These are phyloP conservation scores for Geranium rotundifolium DNA, from an alignment of 345 rosid genomes.

Conservation along the genomic window DNA sequence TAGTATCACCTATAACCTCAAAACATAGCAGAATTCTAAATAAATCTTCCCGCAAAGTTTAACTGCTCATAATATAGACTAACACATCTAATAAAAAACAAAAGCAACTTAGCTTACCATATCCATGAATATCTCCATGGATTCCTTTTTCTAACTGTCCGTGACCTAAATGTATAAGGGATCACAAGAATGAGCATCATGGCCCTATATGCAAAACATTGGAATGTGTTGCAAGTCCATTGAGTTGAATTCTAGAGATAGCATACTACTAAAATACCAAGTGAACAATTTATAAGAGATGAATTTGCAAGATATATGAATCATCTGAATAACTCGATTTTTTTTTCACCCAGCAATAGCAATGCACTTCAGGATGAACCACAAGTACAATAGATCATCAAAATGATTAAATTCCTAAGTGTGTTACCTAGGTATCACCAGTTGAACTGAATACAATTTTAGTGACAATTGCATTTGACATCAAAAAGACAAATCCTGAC, in stretches of 20 bases:
- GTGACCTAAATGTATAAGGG: background rate
- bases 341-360: background rate
- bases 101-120: background rate
- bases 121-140: background rate
- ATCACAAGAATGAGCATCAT: too few relatives aligned
- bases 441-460: background rate
- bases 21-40: background rate
- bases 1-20: slow-evolving; percentile 8
- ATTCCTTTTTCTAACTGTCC: background rate
- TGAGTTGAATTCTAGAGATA: too few relatives aligned
- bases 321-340: background rate
- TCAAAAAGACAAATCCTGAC: too few relatives aligned
- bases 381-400: background rate
- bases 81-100: background rate
- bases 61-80: background rate
- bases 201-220: background rate
- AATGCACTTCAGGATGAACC: background rate
- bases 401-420: background rate
- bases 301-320: background rate
- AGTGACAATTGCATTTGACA: too few relatives aligned
- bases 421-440: background rate
- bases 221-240: background rate
- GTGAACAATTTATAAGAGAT: background rate
- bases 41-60: background rate
- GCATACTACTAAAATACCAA: background rate